Percentiles rank a stretch among this genome's conserved stretches.
These are phyloP conservation scores for Hydrangea macrophylla DNA, from an alignment of 148 eudicot genomes.

Conservation along the genomic window DNA sequence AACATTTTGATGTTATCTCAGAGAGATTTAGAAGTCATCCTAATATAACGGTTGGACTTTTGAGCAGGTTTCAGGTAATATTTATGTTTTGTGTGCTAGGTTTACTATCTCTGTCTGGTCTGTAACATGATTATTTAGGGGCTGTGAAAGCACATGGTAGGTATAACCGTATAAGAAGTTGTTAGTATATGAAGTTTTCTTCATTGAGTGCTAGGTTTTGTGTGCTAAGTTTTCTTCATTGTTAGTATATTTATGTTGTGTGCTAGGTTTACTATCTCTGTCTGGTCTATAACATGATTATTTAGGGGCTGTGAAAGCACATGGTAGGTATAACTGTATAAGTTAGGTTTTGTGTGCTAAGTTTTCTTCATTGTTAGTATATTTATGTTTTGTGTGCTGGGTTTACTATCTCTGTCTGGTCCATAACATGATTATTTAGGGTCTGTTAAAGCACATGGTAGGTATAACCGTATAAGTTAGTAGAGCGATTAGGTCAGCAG, in stretches of 20 bases:
- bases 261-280: slow-evolving; percentile 4
- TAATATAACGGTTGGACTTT: slow-evolving; percentile 70
- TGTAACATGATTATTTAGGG: slow-evolving; percentile 7
- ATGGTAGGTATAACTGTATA: neutral
- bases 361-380: neutral
- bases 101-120: neutral
- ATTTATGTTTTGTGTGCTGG: too few relatives aligned
- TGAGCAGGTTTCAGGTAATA: slow-evolving; percentile 95
- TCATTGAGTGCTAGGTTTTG: too few relatives aligned
- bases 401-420: neutral
- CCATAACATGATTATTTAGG: slow-evolving; percentile 5
- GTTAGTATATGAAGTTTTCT: neutral
- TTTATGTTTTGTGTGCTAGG: slow-evolving; percentile 12
- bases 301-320: neutral
- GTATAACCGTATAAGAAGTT: neutral
- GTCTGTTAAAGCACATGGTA: neutral
- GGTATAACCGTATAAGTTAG: neutral
- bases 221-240: too few relatives aligned
- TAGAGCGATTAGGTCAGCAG: slow-evolving; percentile 1
- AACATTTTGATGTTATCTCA: slow-evolving; percentile 81
- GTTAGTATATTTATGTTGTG: slow-evolving; percentile 11
- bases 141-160: neutral
- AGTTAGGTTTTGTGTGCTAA: neutral
- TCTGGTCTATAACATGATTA: slow-evolving; percentile 1
- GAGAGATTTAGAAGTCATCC: slow-evolving; percentile 71